These are phyloP conservation scores for Phylloporus sp. DNA, from an alignment of 1,284 basidiomycete species.

Conservation along the genomic window DNA sequence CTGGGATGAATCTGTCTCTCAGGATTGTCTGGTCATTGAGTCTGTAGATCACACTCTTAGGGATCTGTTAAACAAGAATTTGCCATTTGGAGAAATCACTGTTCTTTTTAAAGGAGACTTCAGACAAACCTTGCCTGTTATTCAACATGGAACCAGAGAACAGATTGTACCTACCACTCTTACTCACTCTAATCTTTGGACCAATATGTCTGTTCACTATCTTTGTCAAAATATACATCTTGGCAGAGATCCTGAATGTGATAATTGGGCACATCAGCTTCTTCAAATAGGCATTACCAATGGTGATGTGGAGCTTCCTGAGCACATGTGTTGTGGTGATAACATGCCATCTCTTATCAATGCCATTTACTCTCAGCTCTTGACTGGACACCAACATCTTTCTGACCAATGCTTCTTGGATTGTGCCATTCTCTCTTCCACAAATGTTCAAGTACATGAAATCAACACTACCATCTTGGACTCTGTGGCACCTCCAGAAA, in stretches of 20 bases:
- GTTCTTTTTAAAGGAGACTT: background rate
- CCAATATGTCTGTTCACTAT: background rate
- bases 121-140: too few species aligned
- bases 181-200: too few species aligned
- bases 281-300: too few species aligned
- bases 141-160: too few species aligned
- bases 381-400: too few species aligned
- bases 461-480: slow-evolving; percentile 15
- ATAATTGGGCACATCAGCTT: background rate
- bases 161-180: too few species aligned
- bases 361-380: too few species aligned
- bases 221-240: background rate
- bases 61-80: background rate
- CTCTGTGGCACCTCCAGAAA: too few species aligned
- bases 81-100: background rate
- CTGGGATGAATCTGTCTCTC: too few species aligned
- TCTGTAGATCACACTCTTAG: background rate
- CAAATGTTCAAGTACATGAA: background rate
- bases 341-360: background rate
- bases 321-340: slow-evolving; percentile 27
- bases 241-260: background rate
- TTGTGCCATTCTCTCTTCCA: background rate
- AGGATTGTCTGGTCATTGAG: background rate
- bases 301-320: slow-evolving; percentile 25
- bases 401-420: background rate